Conservation (phyloP, 2,329 filamentous ascomycete genomes). For the Tolypocladium pustulatum region DNA sequence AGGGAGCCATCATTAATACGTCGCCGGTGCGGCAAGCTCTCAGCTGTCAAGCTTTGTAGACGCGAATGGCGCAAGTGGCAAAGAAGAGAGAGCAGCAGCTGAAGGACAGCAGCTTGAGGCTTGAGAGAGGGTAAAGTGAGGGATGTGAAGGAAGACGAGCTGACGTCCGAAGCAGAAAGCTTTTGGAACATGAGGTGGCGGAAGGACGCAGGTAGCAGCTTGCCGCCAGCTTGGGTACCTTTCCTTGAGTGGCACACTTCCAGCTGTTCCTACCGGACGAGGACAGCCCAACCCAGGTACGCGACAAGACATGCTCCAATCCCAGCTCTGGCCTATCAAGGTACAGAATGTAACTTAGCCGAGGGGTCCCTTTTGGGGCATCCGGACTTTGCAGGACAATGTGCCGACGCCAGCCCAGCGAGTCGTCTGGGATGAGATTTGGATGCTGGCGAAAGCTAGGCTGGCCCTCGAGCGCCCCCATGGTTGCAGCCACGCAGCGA, state of each 20-base stretch:
- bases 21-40: neutral
- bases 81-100: neutral
- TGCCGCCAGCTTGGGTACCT: neutral
- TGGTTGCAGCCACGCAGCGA: neutral
- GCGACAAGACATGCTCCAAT: neutral
- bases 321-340: neutral
- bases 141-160: neutral
- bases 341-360: neutral
- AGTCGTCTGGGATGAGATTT: neutral
- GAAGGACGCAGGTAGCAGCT: neutral
- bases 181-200: neutral
- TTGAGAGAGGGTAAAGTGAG: neutral
- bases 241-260: too few species aligned
- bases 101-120: neutral
- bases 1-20: slow-evolving; percentile 14
- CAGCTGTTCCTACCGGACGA: too few species aligned
- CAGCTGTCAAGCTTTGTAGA: neutral
- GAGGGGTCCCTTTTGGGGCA: neutral
- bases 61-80: neutral
- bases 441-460: neutral
- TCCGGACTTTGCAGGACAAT: neutral
- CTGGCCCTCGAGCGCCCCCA: neutral
- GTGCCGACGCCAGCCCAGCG: neutral
- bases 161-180: neutral
- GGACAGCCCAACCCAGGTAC: neutral